Conservation (phyloP, 805 yeast genomes). For the Grigorovia humatica region DNA sequence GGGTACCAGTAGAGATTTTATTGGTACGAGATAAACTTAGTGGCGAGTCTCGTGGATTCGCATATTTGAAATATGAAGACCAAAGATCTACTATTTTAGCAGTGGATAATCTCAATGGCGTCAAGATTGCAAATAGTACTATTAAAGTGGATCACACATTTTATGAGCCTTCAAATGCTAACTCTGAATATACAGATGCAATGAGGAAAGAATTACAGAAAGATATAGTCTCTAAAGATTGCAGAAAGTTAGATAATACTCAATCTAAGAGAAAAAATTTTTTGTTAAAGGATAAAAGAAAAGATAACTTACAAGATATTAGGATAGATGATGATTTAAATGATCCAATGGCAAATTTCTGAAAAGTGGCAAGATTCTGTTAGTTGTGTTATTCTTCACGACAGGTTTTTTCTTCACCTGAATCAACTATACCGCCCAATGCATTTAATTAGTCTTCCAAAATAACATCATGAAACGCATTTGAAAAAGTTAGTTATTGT, state of each 20-base stretch:
- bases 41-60: slow-evolving; percentile 66
- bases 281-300: background rate
- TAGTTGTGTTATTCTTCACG: too few species aligned
- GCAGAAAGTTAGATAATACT: background rate
- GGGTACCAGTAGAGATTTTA: slow-evolving; percentile 69
- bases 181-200: slow-evolving; percentile 36
- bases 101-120: slow-evolving; percentile 79
- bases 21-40: slow-evolving; percentile 55
- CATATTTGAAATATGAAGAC: slow-evolving; percentile 73
- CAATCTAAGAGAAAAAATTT: background rate
- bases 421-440: too few species aligned
- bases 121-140: slow-evolving; percentile 38
- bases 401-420: too few species aligned
- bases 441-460: too few species aligned
- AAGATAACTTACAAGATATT: background rate
- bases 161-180: slow-evolving; percentile 45
- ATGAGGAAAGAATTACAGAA: slow-evolving; percentile 25
- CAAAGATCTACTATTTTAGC: slow-evolving; percentile 74
- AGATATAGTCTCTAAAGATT: slow-evolving; percentile 10
- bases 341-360: slow-evolving; percentile 4
- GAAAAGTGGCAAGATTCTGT: background rate
- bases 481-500: too few species aligned
- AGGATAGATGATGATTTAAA: slow-evolving; percentile 2
- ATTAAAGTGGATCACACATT: slow-evolving; percentile 65
- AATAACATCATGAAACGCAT: too few species aligned